phyloP scores from a whole-genome alignment of 768 basidiomycete species.

The Myochromella boudieri region DNA sequence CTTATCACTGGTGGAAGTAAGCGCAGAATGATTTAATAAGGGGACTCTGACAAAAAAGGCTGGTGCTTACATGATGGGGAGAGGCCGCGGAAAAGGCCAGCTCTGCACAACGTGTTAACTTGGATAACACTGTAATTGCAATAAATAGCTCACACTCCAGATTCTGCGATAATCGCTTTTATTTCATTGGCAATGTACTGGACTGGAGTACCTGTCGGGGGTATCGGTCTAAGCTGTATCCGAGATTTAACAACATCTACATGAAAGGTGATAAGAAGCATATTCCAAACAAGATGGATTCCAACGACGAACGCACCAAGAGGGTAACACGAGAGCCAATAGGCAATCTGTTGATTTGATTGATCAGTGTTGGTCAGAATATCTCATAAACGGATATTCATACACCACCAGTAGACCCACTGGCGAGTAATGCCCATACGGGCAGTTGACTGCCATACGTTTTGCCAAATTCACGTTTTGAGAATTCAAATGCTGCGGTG shows the following conservation, averaged over 20 bases:
- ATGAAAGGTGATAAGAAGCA: background rate
- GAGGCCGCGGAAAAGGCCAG: conserved; percentile 71
- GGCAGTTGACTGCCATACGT: conserved; percentile 69
- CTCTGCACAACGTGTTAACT: conserved; percentile 28
- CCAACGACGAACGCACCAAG: conserved; percentile 59
- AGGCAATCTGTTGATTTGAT: conserved; percentile 57
- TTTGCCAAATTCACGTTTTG: conserved; percentile 73
- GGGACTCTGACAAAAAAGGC: background rate
- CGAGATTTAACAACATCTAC: conserved; percentile 90
- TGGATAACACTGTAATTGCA: background rate
- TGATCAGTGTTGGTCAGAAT: background rate
- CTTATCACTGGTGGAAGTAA: conserved; percentile 47
- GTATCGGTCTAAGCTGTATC: conserved; percentile 74
- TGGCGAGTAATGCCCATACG: conserved; percentile 81
- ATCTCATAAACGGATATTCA: conserved; percentile 19
- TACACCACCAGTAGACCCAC: conserved; percentile 83
- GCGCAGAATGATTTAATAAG: background rate
- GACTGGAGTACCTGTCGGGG: conserved; percentile 71
- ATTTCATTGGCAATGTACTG: conserved; percentile 78
- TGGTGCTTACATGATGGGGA: conserved; percentile 70
- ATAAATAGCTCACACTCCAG: conserved; percentile 59
- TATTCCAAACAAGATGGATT: background rate
- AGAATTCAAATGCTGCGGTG: conserved; percentile 77
- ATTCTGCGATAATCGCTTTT: conserved; percentile 63
- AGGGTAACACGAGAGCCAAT: conserved; percentile 95